Evolutionary conservation across 2,329 filamentous ascomycete species (phyloP), one percentile per base, ranked within the genome.

Genomic region (Grosmannia clavigera): DNA sequence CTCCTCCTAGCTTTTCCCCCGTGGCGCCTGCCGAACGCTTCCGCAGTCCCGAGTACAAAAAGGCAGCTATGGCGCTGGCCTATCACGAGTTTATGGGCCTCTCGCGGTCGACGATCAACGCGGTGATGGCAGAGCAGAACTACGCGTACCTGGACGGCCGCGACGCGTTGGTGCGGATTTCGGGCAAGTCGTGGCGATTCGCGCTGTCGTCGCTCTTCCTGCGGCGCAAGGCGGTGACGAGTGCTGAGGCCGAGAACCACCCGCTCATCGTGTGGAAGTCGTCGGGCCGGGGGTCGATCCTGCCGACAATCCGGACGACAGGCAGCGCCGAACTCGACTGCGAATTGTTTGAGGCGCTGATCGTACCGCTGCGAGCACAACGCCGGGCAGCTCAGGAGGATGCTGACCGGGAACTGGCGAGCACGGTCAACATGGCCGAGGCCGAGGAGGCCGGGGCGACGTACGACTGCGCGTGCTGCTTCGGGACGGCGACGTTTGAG

Each of bases 391-490:
- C 75, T 2, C 75, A 76, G 57, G 78, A 81, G 60, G 72, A 73
- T 6, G 76, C 75, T 58, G 83, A 87, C 66, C 77, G 74, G 43
- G 70, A 70, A 3, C 61, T 85, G 35, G 84, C 84, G 9, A 61
- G 77, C 9, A 72, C 75, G 6, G 67, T 86, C 58, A 84, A 85
- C 68, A 77, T 74, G 27, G 73, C 79, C 62, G 81, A 86, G 65
- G 84, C 84, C 4, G 82, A 84, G 67, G 75, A 75, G 50, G 74
- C 75, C 6, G 77, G 79, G 25, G 77, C 79, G 48, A 76, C 78
- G 19, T 78, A 83, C 69, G 88, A 94, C 69, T 94, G 89, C 70
- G 81, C 84, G 65, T 92, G 89, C 73, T 94, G 89, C 73, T 94
- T 86, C 70, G 81, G 80, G 12, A 81, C 86, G 11, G 81, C 79